phyloP scores from a whole-genome alignment of 1,284 basidiomycete species.

The Entoloma clypeatum region DNA sequence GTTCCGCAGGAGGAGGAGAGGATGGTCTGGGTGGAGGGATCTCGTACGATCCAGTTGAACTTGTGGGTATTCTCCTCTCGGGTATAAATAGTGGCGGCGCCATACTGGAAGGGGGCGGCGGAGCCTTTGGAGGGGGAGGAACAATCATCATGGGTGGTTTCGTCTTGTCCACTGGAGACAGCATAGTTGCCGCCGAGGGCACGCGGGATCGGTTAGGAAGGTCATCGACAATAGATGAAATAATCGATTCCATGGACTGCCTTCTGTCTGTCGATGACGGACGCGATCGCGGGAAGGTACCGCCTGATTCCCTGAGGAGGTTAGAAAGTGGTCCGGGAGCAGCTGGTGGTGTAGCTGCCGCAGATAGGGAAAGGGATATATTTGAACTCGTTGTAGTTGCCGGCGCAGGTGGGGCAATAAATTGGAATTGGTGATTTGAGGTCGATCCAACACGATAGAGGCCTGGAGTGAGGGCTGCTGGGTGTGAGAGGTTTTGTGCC shows the following conservation, averaged over 20 bases:
- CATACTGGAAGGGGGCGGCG: slow-evolving; percentile 73
- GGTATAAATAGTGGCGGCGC: slow-evolving; percentile 73
- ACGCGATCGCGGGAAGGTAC: slow-evolving; percentile 29
- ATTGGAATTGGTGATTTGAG: slow-evolving; percentile 69
- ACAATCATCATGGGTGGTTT: slow-evolving; percentile 82
- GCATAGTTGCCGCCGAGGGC: slow-evolving; percentile 37
- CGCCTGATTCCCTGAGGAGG: slow-evolving; percentile 36
- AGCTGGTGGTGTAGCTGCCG: slow-evolving; percentile 23
- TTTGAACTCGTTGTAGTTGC: slow-evolving; percentile 23
- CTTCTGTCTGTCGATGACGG: slow-evolving; percentile 42
- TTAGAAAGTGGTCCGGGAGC: slow-evolving; percentile 37
- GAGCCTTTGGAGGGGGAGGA: slow-evolving; percentile 78
- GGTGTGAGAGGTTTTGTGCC: slow-evolving; percentile 22
- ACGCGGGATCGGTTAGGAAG: slow-evolving; percentile 47
- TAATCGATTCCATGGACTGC: slow-evolving; percentile 60
- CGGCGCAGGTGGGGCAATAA: slow-evolving; percentile 53
- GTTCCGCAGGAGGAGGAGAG: slow-evolving; percentile 86
- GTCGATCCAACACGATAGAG: slow-evolving; percentile 56
- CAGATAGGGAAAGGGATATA: slow-evolving; percentile 25
- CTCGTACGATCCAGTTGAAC: slow-evolving; percentile 48
- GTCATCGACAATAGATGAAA: slow-evolving; percentile 44
- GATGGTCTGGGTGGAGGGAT: slow-evolving; percentile 76
- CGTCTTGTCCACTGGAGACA: slow-evolving; percentile 63
- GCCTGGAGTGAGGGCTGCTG: slow-evolving; percentile 32
- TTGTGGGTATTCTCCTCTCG: slow-evolving; percentile 56